A percentile compares a stretch with the other conserved stretches of the same genome.
Conservation (phyloP, 2,329 filamentous ascomycete genomes). For the Hirsutella thompsonii region DNA sequence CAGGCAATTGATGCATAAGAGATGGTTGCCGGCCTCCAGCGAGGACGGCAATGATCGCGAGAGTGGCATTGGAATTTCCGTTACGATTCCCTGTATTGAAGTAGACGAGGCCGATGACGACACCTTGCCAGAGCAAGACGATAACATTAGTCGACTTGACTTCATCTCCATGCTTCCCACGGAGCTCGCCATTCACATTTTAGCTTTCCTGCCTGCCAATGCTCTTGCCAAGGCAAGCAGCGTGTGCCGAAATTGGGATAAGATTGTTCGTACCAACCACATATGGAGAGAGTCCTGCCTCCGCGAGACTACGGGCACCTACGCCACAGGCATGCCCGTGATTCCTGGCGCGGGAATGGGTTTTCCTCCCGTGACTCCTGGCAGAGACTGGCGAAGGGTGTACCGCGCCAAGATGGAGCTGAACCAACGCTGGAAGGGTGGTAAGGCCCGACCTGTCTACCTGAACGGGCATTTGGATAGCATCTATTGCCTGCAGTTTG, state of each 20-base stretch:
- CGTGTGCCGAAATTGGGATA: constrained; percentile 39
- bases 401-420: constrained; percentile 67
- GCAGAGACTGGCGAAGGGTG: constrained; percentile 76
- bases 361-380: constrained; percentile 39
- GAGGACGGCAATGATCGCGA: constrained; percentile 45
- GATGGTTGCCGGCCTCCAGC: constrained; percentile 26
- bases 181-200: constrained; percentile 46
- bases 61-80: constrained; percentile 50
- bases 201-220: constrained; percentile 41
- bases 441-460: constrained; percentile 71
- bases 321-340: constrained; percentile 41
- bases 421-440: constrained; percentile 66
- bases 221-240: constrained; percentile 33
- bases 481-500: constrained; percentile 96
- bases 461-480: constrained; percentile 89
- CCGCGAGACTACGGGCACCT: constrained; percentile 46
- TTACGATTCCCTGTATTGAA: constrained; percentile 29
- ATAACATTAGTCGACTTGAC: constrained; percentile 39
- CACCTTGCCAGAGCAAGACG: constrained; percentile 18
- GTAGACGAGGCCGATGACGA: constrained; percentile 21
- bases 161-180: constrained; percentile 42
- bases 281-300: constrained; percentile 53
- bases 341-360: constrained; percentile 43
- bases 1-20: constrained; percentile 22
- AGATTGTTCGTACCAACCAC: constrained; percentile 36